These are phyloP conservation scores for Hygrophoropsis aurantiaca DNA, from an alignment of 768 basidiomycete species.

Conservation along the genomic window DNA sequence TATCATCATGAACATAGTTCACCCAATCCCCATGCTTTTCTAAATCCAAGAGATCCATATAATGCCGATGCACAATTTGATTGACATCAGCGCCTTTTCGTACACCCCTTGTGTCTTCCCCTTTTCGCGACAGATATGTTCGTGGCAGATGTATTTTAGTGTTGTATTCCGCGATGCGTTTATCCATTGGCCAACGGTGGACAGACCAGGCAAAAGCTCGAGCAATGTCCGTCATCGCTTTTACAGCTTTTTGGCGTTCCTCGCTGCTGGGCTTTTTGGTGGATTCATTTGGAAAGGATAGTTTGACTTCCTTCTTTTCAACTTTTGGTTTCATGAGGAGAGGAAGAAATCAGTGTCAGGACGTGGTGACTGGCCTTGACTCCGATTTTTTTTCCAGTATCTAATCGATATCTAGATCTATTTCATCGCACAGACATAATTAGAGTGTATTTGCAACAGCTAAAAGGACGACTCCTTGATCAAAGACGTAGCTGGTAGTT, in stretches of 20 bases:
- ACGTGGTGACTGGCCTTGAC: too few species aligned
- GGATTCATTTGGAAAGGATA: not conserved
- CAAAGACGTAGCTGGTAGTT: too few species aligned
- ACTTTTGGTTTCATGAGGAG: not conserved
- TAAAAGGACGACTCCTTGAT: too few species aligned
- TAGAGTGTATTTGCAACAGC: too few species aligned
- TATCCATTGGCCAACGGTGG: slow-evolving; percentile 40
- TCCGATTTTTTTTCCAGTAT: too few species aligned
- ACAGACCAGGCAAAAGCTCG: slow-evolving; percentile 40
- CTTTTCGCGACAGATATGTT: slow-evolving; percentile 35
- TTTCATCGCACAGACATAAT: too few species aligned
- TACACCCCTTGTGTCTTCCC: slow-evolving; percentile 33
- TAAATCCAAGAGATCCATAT: slow-evolving; percentile 16
- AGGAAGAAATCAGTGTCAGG: too few species aligned
- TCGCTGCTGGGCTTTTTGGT: slow-evolving; percentile 6
- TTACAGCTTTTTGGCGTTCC: slow-evolving; percentile 19
- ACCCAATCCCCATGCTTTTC: slow-evolving; percentile 21
- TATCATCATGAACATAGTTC: slow-evolving; percentile 37
- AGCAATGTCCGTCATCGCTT: slow-evolving; percentile 26
- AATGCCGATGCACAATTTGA: slow-evolving; percentile 33
- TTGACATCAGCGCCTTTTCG: slow-evolving; percentile 37
- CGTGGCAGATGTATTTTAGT: slow-evolving; percentile 40
- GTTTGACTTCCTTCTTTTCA: slow-evolving; percentile 1
- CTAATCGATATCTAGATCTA: too few species aligned
- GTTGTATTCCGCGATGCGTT: slow-evolving; percentile 26